Evolutionary conservation across 495 filamentous ascomycete genomes (phyloP).

Genomic region (Pyronema domesticum): DNA sequence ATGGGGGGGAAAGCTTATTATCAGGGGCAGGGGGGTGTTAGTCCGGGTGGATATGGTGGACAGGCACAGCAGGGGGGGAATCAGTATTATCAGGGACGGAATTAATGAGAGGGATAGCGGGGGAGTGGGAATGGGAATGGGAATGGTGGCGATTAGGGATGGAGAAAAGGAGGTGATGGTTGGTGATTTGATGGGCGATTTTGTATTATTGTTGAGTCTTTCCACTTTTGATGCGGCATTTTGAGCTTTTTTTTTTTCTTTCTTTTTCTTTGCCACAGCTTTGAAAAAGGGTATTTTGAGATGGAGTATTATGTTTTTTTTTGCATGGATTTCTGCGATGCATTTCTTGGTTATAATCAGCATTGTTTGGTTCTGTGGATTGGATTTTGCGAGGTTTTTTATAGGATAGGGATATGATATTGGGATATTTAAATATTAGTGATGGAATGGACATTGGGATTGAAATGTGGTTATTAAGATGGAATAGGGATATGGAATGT

Average conservation of each 20-base stretch:
- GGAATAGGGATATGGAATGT: no score
- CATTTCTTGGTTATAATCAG: no score
- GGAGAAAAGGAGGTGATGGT: neutral
- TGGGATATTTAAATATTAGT: no score
- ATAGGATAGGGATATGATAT: no score
- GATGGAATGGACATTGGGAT: no score
- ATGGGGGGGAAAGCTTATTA: slow-evolving; percentile 9
- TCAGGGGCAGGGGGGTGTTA: neutral
- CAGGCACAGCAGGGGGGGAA: neutral
- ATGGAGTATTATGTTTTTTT: neutral
- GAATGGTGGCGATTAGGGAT: neutral
- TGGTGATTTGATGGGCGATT: neutral
- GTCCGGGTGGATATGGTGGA: neutral
- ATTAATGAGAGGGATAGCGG: no score
- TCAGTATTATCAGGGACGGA: neutral
- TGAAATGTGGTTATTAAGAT: no score
- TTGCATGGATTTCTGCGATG: no score
- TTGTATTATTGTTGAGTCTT: neutral
- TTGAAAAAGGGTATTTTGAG: neutral
- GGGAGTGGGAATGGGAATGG: neutral
- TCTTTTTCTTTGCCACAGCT: neutral
- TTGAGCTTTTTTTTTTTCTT: neutral
- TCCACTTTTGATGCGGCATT: neutral
- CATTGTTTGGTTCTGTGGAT: no score
- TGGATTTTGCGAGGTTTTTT: no score